Conservation (phyloP, 2,329 filamentous ascomycete species). For the Alternaria incomplexa region DNA sequence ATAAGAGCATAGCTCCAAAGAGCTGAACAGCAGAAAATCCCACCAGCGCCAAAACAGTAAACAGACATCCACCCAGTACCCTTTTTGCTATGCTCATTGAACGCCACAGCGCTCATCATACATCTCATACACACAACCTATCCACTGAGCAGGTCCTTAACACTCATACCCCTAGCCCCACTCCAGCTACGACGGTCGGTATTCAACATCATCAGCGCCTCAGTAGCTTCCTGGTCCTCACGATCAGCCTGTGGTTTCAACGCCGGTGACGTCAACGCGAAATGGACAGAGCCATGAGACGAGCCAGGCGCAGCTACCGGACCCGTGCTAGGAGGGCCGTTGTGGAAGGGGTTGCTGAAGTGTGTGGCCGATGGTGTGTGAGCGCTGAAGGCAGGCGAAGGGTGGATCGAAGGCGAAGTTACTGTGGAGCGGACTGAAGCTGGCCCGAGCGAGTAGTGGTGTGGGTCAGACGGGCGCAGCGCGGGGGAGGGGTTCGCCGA, state of each 20-base stretch:
- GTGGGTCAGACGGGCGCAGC: constrained; percentile 52
- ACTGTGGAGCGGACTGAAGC: constrained; percentile 47
- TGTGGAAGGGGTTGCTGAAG: constrained; percentile 42
- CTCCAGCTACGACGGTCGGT: constrained; percentile 68
- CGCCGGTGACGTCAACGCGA: constrained; percentile 45
- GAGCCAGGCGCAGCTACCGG: constrained; percentile 28
- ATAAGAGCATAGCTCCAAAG: neutral
- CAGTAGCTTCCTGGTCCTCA: constrained; percentile 75
- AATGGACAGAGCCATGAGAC: constrained; percentile 32
- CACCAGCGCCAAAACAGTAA: constrained; percentile 10
- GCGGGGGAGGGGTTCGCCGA: constrained; percentile 52
- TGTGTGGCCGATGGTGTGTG: constrained; percentile 37
- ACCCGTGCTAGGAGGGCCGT: constrained; percentile 30
- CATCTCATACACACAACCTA: constrained; percentile 10
- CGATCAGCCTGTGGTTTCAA: constrained; percentile 46
- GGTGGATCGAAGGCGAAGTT: constrained; percentile 43
- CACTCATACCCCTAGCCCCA: constrained; percentile 52
- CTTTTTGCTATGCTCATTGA: constrained; percentile 1
- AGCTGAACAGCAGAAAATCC: neutral
- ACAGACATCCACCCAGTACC: constrained; percentile 5
- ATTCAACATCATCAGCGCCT: constrained; percentile 87
- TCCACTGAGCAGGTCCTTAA: constrained; percentile 53
- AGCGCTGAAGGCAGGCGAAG: constrained; percentile 52
- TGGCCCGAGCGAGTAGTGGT: constrained; percentile 54
- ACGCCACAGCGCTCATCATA: neutral